These are phyloP conservation scores for Pestalotiopsis fici DNA, from an alignment of 2,329 filamentous ascomycete genomes.

Conservation along the genomic window DNA sequence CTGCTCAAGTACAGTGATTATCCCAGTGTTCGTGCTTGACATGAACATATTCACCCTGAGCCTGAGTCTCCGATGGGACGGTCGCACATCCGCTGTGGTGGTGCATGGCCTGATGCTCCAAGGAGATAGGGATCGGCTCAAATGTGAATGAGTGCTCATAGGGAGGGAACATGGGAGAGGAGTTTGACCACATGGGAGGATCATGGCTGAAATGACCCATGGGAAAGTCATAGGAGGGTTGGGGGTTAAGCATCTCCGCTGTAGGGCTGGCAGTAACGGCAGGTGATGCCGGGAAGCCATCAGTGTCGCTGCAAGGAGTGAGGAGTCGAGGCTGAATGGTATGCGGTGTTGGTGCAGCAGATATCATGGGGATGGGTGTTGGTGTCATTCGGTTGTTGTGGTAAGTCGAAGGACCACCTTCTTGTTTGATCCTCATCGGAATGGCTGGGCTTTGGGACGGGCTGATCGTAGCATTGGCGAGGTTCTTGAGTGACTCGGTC, in stretches of 20 bases:
- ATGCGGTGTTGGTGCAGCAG: constrained; percentile 26
- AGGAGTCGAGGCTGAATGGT: constrained; percentile 40
- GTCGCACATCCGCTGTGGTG: constrained; percentile 26
- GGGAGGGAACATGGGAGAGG: constrained; percentile 36
- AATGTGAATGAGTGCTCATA: constrained; percentile 43
- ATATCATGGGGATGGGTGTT: constrained; percentile 27
- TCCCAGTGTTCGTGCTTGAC: constrained; percentile 39
- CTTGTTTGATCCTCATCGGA: constrained; percentile 37
- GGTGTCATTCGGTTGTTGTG: constrained; percentile 24
- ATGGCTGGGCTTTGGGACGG: constrained; percentile 19
- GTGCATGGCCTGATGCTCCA: constrained; percentile 30
- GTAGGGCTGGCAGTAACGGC: constrained; percentile 31
- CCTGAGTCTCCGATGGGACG: constrained; percentile 22
- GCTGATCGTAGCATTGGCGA: constrained; percentile 16
- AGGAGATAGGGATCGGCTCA: constrained; percentile 33
- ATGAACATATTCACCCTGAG: constrained; percentile 25
- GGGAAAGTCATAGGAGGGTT: constrained; percentile 29
- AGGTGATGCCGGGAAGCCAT: constrained; percentile 34
- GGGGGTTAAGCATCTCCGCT: constrained; percentile 31
- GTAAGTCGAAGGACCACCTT: constrained; percentile 32
- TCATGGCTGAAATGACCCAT: constrained; percentile 28
- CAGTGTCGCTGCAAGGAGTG: constrained; percentile 55
- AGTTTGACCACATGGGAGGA: constrained; percentile 28
- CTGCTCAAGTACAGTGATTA: constrained; percentile 11
- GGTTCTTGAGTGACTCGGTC: constrained; percentile 30